Percentiles rank a stretch among this genome's conserved stretches.
Conservation (phyloP, 768 basidiomycete genomes). For the Mycena leptocephala region DNA sequence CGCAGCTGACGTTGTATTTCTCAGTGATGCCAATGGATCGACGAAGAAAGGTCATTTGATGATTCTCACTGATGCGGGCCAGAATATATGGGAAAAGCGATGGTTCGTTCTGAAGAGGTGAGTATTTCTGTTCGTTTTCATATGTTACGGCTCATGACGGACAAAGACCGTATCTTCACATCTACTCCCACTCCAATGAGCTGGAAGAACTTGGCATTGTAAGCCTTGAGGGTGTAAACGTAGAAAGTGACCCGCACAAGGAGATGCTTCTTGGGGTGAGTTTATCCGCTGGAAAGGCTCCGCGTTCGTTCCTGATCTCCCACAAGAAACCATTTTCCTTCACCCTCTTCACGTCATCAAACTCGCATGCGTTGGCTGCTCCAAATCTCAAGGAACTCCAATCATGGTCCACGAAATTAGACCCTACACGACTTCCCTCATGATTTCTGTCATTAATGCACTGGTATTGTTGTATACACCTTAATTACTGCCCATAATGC, state of each 20-base stretch:
- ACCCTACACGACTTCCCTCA: slow-evolving; percentile 80
- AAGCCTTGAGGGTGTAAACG: slow-evolving; percentile 87
- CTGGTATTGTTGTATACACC: slow-evolving; percentile 2
- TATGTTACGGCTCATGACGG: slow-evolving; percentile 12
- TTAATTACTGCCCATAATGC: slow-evolving; percentile 34
- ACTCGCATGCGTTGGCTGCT: slow-evolving; percentile 92
- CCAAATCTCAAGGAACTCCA: slow-evolving; percentile 87
- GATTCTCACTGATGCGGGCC: slow-evolving; percentile 86
- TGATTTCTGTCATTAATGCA: slow-evolving; percentile 39
- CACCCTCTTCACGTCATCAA: slow-evolving; percentile 92
- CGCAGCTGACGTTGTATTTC: slow-evolving; percentile 2
- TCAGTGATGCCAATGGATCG: slow-evolving; percentile 74
- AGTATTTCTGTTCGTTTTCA: slow-evolving; percentile 15
- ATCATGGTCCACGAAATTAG: slow-evolving; percentile 88
- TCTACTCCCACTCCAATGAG: slow-evolving; percentile 90
- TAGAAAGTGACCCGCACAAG: slow-evolving; percentile 90
- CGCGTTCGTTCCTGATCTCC: slow-evolving; percentile 21
- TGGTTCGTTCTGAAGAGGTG: slow-evolving; percentile 94
- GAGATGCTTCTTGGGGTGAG: slow-evolving; percentile 90
- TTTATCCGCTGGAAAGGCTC: slow-evolving; percentile 29
- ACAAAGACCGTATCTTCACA: slow-evolving; percentile 88
- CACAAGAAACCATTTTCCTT: slow-evolving; percentile 87
- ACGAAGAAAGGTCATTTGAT: slow-evolving; percentile 90
- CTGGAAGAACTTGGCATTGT: slow-evolving; percentile 88
- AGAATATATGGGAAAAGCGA: slow-evolving; percentile 85